Evolutionary conservation across 2,329 filamentous ascomycete genomes (phyloP), one percentile per base, ranked within the genome.

Genomic region (Aspergillus latus): DNA sequence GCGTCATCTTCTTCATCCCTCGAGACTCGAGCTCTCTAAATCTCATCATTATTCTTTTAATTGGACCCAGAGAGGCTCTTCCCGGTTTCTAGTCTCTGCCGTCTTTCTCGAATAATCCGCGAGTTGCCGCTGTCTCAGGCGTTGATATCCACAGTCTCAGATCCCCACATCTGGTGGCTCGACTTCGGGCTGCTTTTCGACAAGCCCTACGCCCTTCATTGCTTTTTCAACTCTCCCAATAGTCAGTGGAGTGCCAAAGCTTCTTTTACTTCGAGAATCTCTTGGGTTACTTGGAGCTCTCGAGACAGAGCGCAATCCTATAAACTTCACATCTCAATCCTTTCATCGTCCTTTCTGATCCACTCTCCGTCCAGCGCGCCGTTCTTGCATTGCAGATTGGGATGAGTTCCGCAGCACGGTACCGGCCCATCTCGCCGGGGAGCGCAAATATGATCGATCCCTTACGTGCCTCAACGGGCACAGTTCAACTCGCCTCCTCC

Each of bases 401-500:
- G 29, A 74, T 72, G 68, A 62, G 61, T 44, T 63, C 69, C 56
- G 62, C 68, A 39, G 62, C 63, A 46, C 67, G 68, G 54, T 67
- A 71, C 56, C 73, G 73, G 28, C 66, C 66, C 56, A 59, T 68
- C 26, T 76, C 74, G 32, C 72, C 74, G 11, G 64, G 64, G 3
- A 62, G 65, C 51, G 66, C 66, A 28, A 68, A 68, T 56, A 58
- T 71, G 59, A 62, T 67, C 48, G 73, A 76, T 47, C 72, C 73
- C 29, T 66, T 72, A 66, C 71, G 74, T 40, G 68, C 73, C 30
- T 77, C 75, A 15, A 76, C 74, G 5, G 74, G 74, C 37, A 75
- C 69, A 45, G 68, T 77, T 42, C 64, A 70, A 47, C 63, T 70
- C 39, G 66, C 60, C 47, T 68, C 73, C 9, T 67, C 70, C 43